phyloP scores from a whole-genome alignment of 345 rosid genomes.

The Populus alba region DNA sequence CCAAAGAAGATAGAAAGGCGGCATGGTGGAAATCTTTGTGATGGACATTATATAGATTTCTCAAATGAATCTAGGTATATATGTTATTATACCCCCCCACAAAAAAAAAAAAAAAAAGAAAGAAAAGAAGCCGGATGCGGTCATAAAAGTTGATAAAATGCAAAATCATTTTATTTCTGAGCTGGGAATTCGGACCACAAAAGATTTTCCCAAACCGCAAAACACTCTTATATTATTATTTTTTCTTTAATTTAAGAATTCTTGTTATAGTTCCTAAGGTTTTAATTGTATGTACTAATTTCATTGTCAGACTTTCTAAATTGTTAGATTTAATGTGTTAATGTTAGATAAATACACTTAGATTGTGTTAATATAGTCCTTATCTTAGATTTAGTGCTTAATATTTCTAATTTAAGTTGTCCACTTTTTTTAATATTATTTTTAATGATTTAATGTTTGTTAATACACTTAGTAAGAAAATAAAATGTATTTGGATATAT shows the following conservation, averaged over 20 bases:
- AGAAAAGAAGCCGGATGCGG: too few relatives aligned
- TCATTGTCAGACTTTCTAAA: background rate
- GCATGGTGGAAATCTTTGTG: background rate
- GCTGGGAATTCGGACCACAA: conserved; percentile 5
- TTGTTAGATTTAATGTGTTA: background rate
- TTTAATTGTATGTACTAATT: background rate
- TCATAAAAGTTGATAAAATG: background rate
- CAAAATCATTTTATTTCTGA: background rate
- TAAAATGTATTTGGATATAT: background rate
- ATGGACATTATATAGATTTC: too few relatives aligned
- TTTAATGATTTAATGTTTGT: background rate
- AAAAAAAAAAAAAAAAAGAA: too few relatives aligned
- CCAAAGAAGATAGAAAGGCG: too few relatives aligned
- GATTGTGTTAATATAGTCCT: too few relatives aligned
- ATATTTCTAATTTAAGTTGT: too few relatives aligned
- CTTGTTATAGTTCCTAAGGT: background rate
- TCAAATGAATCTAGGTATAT: too few relatives aligned
- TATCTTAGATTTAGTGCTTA: too few relatives aligned
- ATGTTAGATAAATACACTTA: too few relatives aligned
- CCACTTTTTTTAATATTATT: too few relatives aligned
- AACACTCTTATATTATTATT: background rate
- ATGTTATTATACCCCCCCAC: background rate
- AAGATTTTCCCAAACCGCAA: conserved; percentile 9
- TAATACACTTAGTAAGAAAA: too few relatives aligned
- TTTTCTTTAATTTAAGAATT: background rate